Percentiles rank a stretch among this genome's conserved stretches.
These are phyloP conservation scores for Wallemia hederae DNA, from an alignment of 1,284 basidiomycete species.

Conservation along the genomic window DNA sequence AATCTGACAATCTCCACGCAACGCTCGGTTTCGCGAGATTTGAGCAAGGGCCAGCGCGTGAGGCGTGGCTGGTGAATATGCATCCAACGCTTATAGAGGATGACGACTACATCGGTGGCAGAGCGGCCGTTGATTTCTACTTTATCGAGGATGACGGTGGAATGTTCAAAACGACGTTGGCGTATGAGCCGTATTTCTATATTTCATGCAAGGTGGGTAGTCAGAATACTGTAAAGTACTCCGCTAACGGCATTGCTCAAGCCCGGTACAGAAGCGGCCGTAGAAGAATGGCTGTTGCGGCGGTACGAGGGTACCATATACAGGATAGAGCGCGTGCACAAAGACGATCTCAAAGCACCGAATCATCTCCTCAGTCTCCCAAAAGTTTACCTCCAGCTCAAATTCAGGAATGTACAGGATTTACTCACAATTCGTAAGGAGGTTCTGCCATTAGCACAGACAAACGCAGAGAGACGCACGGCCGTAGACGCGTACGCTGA, in stretches of 20 bases:
- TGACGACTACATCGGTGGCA: constrained; percentile 43
- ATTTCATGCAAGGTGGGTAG: constrained; percentile 59
- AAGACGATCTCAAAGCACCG: constrained; percentile 81
- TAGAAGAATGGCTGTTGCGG: constrained; percentile 90
- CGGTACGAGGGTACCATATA: constrained; percentile 65
- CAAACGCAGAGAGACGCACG: constrained; percentile 74
- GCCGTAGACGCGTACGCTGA: constrained; percentile 96
- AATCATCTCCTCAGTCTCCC: constrained; percentile 86
- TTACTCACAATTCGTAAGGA: constrained; percentile 65
- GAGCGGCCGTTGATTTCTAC: constrained; percentile 81
- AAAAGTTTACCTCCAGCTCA: constrained; percentile 60
- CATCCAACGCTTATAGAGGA: constrained; percentile 76
- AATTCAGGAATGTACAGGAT: constrained; percentile 77
- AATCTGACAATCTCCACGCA: constrained; percentile 63
- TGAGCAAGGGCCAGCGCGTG: constrained; percentile 37
- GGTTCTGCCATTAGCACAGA: constrained; percentile 57
- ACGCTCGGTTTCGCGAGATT: constrained; percentile 61
- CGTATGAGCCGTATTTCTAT: constrained; percentile 83
- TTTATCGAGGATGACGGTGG: constrained; percentile 91
- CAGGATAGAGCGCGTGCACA: constrained; percentile 47
- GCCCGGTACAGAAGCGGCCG: constrained; percentile 58
- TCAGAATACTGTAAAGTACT: background rate
- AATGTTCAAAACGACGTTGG: constrained; percentile 81
- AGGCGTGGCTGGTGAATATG: constrained; percentile 97
- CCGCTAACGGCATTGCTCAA: constrained; percentile 13